Conservation (phyloP, 2,329 filamentous ascomycete species). For the Hymenoscyphus linearis region DNA sequence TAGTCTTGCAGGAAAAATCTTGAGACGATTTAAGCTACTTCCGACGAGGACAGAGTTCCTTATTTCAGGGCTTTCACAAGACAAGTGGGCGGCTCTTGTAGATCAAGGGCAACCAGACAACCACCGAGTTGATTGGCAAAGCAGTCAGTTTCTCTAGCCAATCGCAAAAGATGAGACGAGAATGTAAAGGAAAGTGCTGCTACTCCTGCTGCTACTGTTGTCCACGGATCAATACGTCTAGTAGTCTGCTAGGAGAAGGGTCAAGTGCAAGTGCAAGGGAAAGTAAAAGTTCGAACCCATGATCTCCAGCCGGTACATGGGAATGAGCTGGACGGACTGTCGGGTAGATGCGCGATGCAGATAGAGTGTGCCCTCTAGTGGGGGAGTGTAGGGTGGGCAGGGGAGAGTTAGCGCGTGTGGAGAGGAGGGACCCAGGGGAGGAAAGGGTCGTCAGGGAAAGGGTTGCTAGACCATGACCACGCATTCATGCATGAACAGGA, state of each 20-base stretch:
- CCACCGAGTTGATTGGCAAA: conserved; percentile 43
- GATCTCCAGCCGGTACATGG: conserved; percentile 30
- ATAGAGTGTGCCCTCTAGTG: conserved; percentile 27
- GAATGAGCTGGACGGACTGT: conserved; percentile 26
- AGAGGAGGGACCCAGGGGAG: background rate
- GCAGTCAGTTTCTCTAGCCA: conserved; percentile 30
- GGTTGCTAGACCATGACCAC: conserved; percentile 27
- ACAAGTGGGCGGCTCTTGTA: conserved; percentile 40
- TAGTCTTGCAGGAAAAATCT: conserved; percentile 25
- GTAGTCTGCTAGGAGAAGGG: conserved; percentile 17
- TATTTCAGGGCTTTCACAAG: conserved; percentile 35
- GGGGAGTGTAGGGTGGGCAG: conserved; percentile 25
- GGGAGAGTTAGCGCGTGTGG: conserved; percentile 18
- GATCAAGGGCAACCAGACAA: conserved; percentile 34
- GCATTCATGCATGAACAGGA: conserved; percentile 35
- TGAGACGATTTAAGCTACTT: conserved; percentile 28
- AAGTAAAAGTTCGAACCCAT: conserved; percentile 29
- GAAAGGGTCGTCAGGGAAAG: conserved; percentile 21
- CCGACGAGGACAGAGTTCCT: conserved; percentile 29
- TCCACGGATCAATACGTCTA: conserved; percentile 31
- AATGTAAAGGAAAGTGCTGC: conserved; percentile 14
- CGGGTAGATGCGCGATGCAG: conserved; percentile 33
- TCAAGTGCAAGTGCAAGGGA: conserved; percentile 19
- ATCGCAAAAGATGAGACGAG: conserved; percentile 39
- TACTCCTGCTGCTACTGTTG: conserved; percentile 12